These are phyloP conservation scores for Cladosporium sphaerospermum DNA, from an alignment of 2,329 filamentous ascomycete genomes.

Conservation along the genomic window DNA sequence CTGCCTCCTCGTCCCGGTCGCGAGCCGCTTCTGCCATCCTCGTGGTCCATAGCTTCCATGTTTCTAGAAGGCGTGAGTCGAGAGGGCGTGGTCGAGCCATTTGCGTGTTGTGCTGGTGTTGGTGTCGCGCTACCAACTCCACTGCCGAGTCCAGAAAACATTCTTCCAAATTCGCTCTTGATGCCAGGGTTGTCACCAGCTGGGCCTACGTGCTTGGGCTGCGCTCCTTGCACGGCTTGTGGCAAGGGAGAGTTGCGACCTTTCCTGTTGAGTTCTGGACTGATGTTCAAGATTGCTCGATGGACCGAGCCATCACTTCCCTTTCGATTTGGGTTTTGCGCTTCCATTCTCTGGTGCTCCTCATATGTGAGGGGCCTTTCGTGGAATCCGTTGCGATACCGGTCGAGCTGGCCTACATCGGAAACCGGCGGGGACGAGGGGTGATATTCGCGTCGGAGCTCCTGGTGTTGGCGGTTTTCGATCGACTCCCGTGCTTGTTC, in stretches of 20 bases:
- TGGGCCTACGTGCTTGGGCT: constrained; percentile 71
- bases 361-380: constrained; percentile 34
- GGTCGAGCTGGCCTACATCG: constrained; percentile 18
- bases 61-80: constrained; percentile 27
- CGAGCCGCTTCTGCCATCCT: constrained; percentile 35
- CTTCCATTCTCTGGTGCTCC: constrained; percentile 42
- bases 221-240: constrained; percentile 88
- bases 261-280: constrained; percentile 67
- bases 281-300: constrained; percentile 65
- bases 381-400: constrained; percentile 25
- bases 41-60: constrained; percentile 24
- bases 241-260: constrained; percentile 83
- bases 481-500: constrained; percentile 28
- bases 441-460: constrained; percentile 24
- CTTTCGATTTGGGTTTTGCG: constrained; percentile 34
- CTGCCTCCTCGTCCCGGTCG: constrained; percentile 25
- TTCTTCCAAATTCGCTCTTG: constrained; percentile 89
- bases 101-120: constrained; percentile 40
- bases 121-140: constrained; percentile 53
- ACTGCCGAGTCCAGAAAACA: constrained; percentile 88
- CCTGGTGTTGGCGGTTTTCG: constrained; percentile 21
- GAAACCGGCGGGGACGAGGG: constrained; percentile 22
- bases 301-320: constrained; percentile 35
- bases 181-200: constrained; percentile 73
- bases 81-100: constrained; percentile 49